These are phyloP conservation scores for Amoeboaphelidium protococcarum DNA, from an alignment of 371 early-diverging fungal genomes.

Conservation along the genomic window DNA sequence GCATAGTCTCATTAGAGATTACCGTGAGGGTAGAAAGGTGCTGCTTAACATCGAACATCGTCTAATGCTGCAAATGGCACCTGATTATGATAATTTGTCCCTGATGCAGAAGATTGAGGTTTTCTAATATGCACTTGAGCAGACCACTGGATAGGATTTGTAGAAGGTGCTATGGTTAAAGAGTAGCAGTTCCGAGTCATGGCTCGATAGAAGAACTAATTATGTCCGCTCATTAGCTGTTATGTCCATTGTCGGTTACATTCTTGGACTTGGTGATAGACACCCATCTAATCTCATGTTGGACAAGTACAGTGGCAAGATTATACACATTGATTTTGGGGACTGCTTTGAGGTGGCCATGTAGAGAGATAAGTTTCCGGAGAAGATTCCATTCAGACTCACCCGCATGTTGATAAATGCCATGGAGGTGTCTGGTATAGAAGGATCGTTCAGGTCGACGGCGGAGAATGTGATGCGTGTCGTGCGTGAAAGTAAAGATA, in stretches of 20 bases:
- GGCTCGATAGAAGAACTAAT: slow-evolving; percentile 83
- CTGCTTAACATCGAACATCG: slow-evolving; percentile 76
- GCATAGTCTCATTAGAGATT: slow-evolving; percentile 65
- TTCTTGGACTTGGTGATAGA: slow-evolving; percentile 89
- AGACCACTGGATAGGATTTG: slow-evolving; percentile 82
- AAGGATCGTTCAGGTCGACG: slow-evolving; percentile 82
- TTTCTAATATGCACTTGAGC: slow-evolving; percentile 79
- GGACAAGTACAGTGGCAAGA: slow-evolving; percentile 70
- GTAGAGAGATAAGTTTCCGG: slow-evolving; percentile 86
- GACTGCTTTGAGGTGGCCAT: slow-evolving; percentile 83
- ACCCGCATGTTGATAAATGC: slow-evolving; percentile 94
- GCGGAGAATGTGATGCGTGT: slow-evolving; percentile 92
- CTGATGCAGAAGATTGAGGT: slow-evolving; percentile 83
- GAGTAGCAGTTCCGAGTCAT: slow-evolving; percentile 72
- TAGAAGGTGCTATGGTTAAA: slow-evolving; percentile 87
- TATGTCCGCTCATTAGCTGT: slow-evolving; percentile 89
- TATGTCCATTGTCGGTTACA: slow-evolving; percentile 96
- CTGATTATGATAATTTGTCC: slow-evolving; percentile 72
- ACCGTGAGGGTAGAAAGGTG: slow-evolving; percentile 63
- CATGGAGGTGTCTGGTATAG: slow-evolving; percentile 84
- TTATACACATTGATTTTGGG: slow-evolving; percentile 96
- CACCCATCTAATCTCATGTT: slow-evolving; percentile 96
- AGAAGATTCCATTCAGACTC: slow-evolving; percentile 89
- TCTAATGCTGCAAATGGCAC: slow-evolving; percentile 71
- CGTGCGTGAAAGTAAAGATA: slow-evolving; percentile 78